Percentiles rank a stretch among this genome's conserved stretches.
phyloP scores from a whole-genome alignment of 2,329 filamentous ascomycete species.

The Pseudogymnoascus sp. region DNA sequence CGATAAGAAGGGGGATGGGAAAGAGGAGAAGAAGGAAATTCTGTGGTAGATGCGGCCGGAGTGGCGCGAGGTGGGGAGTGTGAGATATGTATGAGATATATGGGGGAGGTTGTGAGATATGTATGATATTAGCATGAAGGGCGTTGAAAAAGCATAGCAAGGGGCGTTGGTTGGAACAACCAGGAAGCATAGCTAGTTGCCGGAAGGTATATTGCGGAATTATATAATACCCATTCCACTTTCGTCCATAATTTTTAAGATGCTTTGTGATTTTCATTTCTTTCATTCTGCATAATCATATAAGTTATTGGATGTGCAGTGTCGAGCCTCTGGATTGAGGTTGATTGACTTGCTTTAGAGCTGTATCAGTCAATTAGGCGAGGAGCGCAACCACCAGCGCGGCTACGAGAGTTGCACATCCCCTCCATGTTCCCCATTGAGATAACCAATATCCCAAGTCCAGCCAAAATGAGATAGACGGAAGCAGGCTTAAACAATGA shows the following conservation, averaged over 20 bases:
- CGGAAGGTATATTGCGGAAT: neutral
- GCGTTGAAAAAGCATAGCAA: conserved; percentile 3
- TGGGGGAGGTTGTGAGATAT: neutral
- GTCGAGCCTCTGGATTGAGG: neutral
- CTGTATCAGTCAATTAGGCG: conserved; percentile 5
- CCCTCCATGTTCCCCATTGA: conserved; percentile 4
- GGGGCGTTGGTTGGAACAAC: neutral
- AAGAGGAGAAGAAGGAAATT: conserved; percentile 28
- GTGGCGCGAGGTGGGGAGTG: neutral
- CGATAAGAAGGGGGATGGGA: conserved; percentile 21
- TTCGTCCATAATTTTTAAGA: neutral
- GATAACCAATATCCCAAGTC: neutral
- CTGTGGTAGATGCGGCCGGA: conserved; percentile 25
- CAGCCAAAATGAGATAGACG: conserved; percentile 12
- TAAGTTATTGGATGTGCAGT: neutral
- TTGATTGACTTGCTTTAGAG: neutral
- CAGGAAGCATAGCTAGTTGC: neutral
- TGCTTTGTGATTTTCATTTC: neutral
- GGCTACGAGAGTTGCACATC: neutral
- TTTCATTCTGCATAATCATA: neutral
- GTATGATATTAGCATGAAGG: conserved; percentile 6
- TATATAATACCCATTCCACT: neutral
- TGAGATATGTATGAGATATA: conserved; percentile 1
- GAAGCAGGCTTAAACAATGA: conserved; percentile 25
- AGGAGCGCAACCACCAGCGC: neutral